Base-by-base conservation (phyloP, 140 eudicot genomes). In the Oenanthe javanica region DNA sequence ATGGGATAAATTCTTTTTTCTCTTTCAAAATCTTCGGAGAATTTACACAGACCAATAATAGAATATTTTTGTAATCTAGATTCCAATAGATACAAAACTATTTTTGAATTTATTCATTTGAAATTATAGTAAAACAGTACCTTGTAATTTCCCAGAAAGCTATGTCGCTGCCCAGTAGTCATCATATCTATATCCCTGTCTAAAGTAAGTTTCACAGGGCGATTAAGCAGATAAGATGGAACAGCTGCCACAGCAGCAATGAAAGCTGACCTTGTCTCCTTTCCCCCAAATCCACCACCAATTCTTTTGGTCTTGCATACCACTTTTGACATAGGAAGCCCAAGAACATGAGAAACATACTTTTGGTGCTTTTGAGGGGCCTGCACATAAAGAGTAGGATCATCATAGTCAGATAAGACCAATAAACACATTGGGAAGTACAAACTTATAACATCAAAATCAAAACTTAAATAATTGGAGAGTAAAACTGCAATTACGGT, bases 221-320 rank as follows among this genome's bases (percentile, higher is more conserved):
- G 87, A 76, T 95, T 93, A 50, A 95, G 86, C 74, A 89, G 77
- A 81, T 90, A 95, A 9, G 99, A 87, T 48, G 99, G 99, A 75
- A 92, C 89, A 42, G 96, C 81, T 16, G 96, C 97, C 9, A 82
- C 97, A 42, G 97, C 99, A 8, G 97, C 96, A 84, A 95, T 46
- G 51, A 87, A 87, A 72, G 92, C 97, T 4, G 97, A 89, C 45
- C 99, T 85, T 31, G 97, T 95, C 79, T 92, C 99, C 77, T 92
- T 95, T 67, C 99, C 99, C 31, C 99, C 99, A 86, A 95, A 95
- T 59, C 99, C 99, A 86, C 99, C 99, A 69, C 99, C 99, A 76
- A 95, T 84, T 85, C 99, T 87, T 87, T 95, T 95, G 79, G 92
- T 92, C 82, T 88, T 95, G 93, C 99, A 95, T 40, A 92, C 97